These are phyloP conservation scores for Ceratocystis alfenasii DNA, from an alignment of 2,329 filamentous ascomycete species.

Conservation along the genomic window DNA sequence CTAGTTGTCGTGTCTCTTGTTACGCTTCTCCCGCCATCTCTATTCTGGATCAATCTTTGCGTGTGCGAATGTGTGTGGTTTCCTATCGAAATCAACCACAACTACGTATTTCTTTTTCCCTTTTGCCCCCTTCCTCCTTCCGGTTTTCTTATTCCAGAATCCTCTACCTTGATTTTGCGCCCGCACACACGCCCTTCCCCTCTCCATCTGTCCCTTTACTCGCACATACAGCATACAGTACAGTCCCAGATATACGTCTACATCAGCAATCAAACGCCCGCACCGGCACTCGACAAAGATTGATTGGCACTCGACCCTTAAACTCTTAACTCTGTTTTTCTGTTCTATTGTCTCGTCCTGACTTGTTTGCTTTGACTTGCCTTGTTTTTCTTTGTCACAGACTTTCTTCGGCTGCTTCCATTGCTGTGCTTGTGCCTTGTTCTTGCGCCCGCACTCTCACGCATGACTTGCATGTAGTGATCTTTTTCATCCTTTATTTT, in stretches of 20 bases:
- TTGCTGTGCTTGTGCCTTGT: constrained; percentile 6
- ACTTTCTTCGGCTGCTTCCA: not conserved
- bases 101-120: constrained; percentile 8
- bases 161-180: constrained; percentile 26
- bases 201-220: not conserved
- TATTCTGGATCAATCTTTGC: no score
- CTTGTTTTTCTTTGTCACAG: no score
- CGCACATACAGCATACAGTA: not conserved
- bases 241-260: not conserved
- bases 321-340: not conserved
- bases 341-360: no score
- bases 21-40: not conserved
- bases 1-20: not conserved
- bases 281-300: not conserved
- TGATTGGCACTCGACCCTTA: not conserved
- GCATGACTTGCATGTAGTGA: not conserved
- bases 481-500: not conserved
- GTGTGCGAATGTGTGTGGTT: constrained; percentile 1
- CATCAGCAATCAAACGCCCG: not conserved
- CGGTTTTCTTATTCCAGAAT: constrained; percentile 25
- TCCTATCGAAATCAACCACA: constrained; percentile 19
- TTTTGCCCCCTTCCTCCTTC: not conserved
- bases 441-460: constrained; percentile 14
- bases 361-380: no score
- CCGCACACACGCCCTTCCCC: constrained; percentile 30